A percentile compares a stretch with the other conserved stretches of the same genome.
Evolutionary conservation across 768 basidiomycete species (phyloP).

Genomic region (Cyclocybe cylindracea): DNA sequence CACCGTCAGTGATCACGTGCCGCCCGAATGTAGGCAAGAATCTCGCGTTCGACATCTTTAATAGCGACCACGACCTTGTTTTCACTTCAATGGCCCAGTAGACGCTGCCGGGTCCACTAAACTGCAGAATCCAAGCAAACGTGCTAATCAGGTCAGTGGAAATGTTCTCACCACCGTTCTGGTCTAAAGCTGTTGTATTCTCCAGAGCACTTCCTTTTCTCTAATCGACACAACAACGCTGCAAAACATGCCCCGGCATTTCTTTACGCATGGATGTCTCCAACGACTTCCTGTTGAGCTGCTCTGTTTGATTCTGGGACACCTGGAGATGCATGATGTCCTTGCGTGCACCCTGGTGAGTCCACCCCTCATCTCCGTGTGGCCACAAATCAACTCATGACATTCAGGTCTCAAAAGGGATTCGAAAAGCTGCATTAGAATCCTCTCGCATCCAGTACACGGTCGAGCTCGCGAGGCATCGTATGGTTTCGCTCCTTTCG

Average conservation of each 20-base stretch:
- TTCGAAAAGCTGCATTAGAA: slow-evolving; percentile 35
- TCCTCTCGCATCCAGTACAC: slow-evolving; percentile 50
- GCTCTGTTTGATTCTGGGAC: slow-evolving; percentile 34
- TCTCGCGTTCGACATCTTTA: slow-evolving; percentile 1
- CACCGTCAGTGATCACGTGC: neutral
- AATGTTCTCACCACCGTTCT: too few species aligned
- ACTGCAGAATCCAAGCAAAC: too few species aligned
- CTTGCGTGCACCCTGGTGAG: slow-evolving; percentile 32
- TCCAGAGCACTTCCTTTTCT: neutral
- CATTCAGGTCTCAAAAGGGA: slow-evolving; percentile 39
- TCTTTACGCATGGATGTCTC: slow-evolving; percentile 16
- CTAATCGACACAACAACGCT: neutral
- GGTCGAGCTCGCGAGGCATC: slow-evolving; percentile 50
- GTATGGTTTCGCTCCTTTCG: slow-evolving; percentile 40
- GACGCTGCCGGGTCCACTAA: neutral
- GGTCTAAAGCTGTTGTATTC: neutral
- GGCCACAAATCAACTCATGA: neutral
- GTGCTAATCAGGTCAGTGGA: too few species aligned
- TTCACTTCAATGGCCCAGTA: neutral
- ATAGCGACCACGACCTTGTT: slow-evolving; percentile 5
- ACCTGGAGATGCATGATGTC: slow-evolving; percentile 36
- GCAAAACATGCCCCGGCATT: slow-evolving; percentile 17
- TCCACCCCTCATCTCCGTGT: neutral
- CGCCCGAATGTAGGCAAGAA: neutral
- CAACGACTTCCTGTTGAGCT: slow-evolving; percentile 39